phyloP scores from a whole-genome alignment of 441 rosid genomes.

The Bruguiera hainesii region DNA sequence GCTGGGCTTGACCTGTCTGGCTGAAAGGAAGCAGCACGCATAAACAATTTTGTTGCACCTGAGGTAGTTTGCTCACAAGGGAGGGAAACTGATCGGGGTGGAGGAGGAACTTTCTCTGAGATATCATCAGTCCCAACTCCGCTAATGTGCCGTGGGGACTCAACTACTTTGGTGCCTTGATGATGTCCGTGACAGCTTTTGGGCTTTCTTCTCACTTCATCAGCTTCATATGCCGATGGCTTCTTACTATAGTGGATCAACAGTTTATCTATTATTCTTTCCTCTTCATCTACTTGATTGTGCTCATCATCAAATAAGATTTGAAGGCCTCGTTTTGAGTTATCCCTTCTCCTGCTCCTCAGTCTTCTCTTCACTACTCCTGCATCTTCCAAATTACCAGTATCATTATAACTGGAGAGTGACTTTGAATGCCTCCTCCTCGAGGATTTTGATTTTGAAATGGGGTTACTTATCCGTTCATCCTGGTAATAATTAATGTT shows the following conservation, averaged over 20 bases:
- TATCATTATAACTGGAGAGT: conserved; percentile 33
- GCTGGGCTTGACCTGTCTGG: conserved; percentile 55
- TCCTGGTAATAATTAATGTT: conserved; percentile 24
- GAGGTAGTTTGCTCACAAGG: conserved; percentile 52
- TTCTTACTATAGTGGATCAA: conserved; percentile 81
- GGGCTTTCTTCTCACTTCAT: conserved; percentile 38
- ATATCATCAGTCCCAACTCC: conserved; percentile 31
- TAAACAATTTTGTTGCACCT: conserved; percentile 39
- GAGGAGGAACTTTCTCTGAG: conserved; percentile 35
- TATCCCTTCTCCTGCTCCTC: conserved; percentile 67
- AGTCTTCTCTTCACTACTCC: conserved; percentile 38
- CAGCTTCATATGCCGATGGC: conserved; percentile 52
- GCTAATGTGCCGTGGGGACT: conserved; percentile 22
- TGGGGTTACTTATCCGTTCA: conserved; percentile 28
- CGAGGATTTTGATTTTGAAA: conserved; percentile 52
- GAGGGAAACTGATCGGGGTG: conserved; percentile 64
- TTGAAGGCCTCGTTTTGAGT: conserved; percentile 56
- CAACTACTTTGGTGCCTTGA: conserved; percentile 19
- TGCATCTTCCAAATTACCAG: conserved; percentile 28
- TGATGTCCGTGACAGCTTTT: conserved; percentile 44
- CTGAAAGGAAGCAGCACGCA: conserved; percentile 72
- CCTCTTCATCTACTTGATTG: conserved; percentile 57
- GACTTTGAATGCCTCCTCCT: conserved; percentile 53
- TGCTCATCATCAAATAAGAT: conserved; percentile 49
- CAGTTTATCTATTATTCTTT: conserved; percentile 76